These are phyloP conservation scores for Thalassiosira exigua DNA, from an alignment of 352 stramenopile genomes.

Conservation along the genomic window DNA sequence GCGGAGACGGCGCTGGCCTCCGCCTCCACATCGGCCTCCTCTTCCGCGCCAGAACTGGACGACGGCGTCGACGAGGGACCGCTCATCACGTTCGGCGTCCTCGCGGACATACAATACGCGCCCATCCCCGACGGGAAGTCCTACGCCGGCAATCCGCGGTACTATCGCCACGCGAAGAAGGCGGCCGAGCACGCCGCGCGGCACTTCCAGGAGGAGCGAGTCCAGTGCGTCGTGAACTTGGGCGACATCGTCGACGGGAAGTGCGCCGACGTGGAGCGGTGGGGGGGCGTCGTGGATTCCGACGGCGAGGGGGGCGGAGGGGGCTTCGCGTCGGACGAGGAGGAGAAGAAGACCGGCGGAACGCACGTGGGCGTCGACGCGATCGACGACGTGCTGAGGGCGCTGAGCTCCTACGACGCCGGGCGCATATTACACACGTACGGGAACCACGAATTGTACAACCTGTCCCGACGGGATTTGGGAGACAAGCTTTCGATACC, in stretches of 20 bases:
- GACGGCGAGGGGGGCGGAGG: conserved; percentile 34
- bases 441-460: conserved; percentile 85
- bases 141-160: conserved; percentile 68
- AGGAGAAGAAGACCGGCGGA: conserved; percentile 12
- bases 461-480: conserved; percentile 66
- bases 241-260: conserved; percentile 85
- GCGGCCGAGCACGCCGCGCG: conserved; percentile 60
- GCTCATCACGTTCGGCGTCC: conserved; percentile 55
- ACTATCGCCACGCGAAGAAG: conserved; percentile 75
- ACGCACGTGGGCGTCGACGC: conserved; percentile 39
- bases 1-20: conserved; percentile 1
- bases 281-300: conserved; percentile 18
- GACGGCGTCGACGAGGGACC: neutral
- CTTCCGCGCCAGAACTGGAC: neutral
- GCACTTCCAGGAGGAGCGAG: conserved; percentile 69
- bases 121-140: conserved; percentile 78
- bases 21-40: neutral
- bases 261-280: conserved; percentile 54
- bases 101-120: conserved; percentile 84
- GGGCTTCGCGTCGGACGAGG: neutral
- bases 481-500: conserved; percentile 69
- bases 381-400: conserved; percentile 65
- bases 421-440: conserved; percentile 77
- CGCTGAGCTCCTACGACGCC: conserved; percentile 58
- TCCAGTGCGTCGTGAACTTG: conserved; percentile 77